Evolutionary conservation across 768 basidiomycete genomes (phyloP), one percentile per base, ranked within the genome.

Genomic region (Termitomyces sp.): DNA sequence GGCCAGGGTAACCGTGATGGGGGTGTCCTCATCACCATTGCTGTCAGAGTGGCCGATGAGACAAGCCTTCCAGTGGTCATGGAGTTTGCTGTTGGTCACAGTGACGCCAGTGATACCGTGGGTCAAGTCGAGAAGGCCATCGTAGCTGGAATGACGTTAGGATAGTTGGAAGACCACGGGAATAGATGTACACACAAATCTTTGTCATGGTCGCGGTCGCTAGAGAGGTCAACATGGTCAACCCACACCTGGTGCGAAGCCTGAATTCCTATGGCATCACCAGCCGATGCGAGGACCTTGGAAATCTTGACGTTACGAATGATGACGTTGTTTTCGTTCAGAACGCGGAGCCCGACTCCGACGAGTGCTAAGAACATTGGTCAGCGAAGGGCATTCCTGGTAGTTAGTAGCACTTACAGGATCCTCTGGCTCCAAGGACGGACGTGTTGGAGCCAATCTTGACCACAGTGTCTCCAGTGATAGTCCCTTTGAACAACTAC

Each of bases 301-400:
- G 78, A 76, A 55, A 82, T 77, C 64, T 79, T 81, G 67, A 82
- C 69, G 63, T 82, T 82, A 36, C 81, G 76, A 63, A 82, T 76
- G 68, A 82, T 82, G 56, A 82, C 80, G 59, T 82, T 81, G 40
- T 60, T 67, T 45, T 73, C 75, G 48, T 76, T 65, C 53, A 79
- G 61, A 38, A 81, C 79, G 50, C 80, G 79, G 36, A 82, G 72
- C 2, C 81, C 81, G 63, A 81, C 73, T 49, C 80, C 80, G 46
- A 70, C 69, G 55, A 82, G 78, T 24, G 76, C 79, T 81, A 40
- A 5, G 56, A 28, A 48, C 5, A 3, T 7, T 18, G 4, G 12
- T 53, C 15, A 60, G 40, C 5, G 48, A 35, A 61, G 15, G 28
- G 5, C 32, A 28, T 33, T 33, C 20, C 2, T 40, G 6, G 11